Conservation (phyloP, 2,329 filamentous ascomycete species). For the Pseudogymnoascus sp. region DNA sequence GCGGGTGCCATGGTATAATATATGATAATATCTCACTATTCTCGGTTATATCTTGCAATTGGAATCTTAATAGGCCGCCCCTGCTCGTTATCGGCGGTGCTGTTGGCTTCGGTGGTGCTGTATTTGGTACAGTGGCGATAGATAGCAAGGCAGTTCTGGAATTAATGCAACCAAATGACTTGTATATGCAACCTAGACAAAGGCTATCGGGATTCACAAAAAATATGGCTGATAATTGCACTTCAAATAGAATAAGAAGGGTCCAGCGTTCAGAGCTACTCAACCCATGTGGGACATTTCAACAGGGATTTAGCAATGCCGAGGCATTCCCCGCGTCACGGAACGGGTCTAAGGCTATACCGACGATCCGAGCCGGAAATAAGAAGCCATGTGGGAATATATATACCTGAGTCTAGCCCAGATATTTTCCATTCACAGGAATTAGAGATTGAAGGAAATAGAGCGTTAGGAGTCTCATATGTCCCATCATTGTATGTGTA, state of each 20-base stretch:
- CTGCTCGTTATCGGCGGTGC: neutral
- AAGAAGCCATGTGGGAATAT: neutral
- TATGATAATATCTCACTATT: neutral
- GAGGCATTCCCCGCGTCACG: slow-evolving; percentile 4
- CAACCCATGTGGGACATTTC: neutral
- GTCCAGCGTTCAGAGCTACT: neutral
- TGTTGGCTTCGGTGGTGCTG: neutral
- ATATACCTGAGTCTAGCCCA: neutral
- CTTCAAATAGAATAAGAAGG: neutral
- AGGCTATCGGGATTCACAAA: neutral
- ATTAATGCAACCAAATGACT: neutral
- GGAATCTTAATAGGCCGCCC: neutral
- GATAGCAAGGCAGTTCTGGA: neutral
- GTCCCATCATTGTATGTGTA: neutral
- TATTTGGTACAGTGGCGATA: neutral
- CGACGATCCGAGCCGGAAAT: neutral
- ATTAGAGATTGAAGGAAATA: neutral
- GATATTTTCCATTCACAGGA: neutral
- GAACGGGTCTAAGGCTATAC: neutral
- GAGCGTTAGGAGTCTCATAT: neutral
- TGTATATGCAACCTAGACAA: neutral
- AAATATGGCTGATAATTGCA: neutral
- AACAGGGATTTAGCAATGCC: slow-evolving; percentile 1
- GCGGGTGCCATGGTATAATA: neutral
- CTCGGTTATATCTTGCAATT: neutral